Conservation (phyloP, 164 flowering plant species). For the Paratinospora sagittata region DNA sequence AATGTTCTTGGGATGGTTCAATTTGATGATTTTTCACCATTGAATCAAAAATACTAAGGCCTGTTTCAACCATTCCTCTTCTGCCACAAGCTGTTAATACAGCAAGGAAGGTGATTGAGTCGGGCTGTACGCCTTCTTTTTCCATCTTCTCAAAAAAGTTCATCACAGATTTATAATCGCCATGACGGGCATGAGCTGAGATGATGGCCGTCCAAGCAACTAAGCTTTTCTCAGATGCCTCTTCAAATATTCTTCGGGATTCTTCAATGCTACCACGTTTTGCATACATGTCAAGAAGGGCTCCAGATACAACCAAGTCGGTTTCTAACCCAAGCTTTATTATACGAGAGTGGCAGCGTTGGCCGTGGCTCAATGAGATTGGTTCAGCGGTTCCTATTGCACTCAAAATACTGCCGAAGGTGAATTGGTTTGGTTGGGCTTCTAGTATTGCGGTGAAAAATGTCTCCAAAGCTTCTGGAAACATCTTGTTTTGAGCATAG, state of each 20-base stretch:
- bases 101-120: slow-evolving; percentile 74
- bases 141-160: slow-evolving; percentile 49
- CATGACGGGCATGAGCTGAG: slow-evolving; percentile 75
- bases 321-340: slow-evolving; percentile 54
- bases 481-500: slow-evolving; percentile 54
- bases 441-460: slow-evolving; percentile 40
- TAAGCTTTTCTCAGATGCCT: slow-evolving; percentile 35
- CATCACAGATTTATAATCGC: slow-evolving; percentile 60
- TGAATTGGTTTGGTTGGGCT: slow-evolving; percentile 50
- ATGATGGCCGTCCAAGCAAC: slow-evolving; percentile 85
- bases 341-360: slow-evolving; percentile 54
- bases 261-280: slow-evolving; percentile 76
- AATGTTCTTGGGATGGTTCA: slow-evolving; percentile 68
- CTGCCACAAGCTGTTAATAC: slow-evolving; percentile 65
- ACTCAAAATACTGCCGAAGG: slow-evolving; percentile 72
- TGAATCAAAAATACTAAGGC: slow-evolving; percentile 42
- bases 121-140: slow-evolving; percentile 45
- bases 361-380: slow-evolving; percentile 61
- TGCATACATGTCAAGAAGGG: slow-evolving; percentile 93
- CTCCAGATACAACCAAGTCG: slow-evolving; percentile 50
- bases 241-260: slow-evolving; percentile 51
- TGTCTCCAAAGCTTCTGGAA: slow-evolving; percentile 51
- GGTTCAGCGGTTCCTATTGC: slow-evolving; percentile 64
- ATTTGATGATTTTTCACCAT: slow-evolving; percentile 54
- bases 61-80: slow-evolving; percentile 68